phyloP scores from a whole-genome alignment of 2,329 filamentous ascomycete genomes.

The Pyrenochaeta sp. region DNA sequence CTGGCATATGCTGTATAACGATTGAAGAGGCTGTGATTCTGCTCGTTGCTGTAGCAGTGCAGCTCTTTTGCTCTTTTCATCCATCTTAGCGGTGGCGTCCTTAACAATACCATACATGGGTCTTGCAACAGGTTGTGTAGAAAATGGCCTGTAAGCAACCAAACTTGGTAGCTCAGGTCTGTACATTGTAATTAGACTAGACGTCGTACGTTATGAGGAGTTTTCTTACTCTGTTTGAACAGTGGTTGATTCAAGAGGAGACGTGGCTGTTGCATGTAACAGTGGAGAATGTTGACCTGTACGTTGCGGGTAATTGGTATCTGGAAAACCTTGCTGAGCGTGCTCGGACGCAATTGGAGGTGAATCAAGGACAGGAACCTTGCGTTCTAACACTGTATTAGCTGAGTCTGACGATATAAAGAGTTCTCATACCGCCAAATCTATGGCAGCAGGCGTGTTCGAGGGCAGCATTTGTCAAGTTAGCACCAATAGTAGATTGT shows the following conservation, averaged over 20 bases:
- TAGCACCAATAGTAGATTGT: not conserved
- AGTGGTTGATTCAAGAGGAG: not conserved
- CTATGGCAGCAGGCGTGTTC: not conserved
- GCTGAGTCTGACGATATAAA: not conserved
- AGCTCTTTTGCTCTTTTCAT: slow-evolving; percentile 6
- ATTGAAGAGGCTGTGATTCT: slow-evolving; percentile 8
- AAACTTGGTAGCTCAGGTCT: not conserved
- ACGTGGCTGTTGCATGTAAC: not conserved
- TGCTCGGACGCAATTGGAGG: not conserved
- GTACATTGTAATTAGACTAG: not conserved
- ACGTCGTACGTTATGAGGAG: not conserved
- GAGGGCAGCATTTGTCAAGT: not conserved
- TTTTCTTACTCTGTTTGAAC: not conserved
- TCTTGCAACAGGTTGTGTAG: not conserved
- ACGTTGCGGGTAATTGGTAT: not conserved
- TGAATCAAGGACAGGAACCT: not conserved
- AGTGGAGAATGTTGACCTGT: too few relatives aligned
- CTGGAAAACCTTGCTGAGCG: not conserved
- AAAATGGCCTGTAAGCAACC: not conserved
- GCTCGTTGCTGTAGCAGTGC: not conserved
- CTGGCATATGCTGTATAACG: not conserved
- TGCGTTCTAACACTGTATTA: slow-evolving; percentile 1
- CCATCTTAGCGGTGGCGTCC: not conserved
- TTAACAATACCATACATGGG: not conserved
- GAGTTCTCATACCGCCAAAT: not conserved